phyloP scores from a whole-genome alignment of 176 grass and related monocot genomes.

The Calamus simplicifolius region DNA sequence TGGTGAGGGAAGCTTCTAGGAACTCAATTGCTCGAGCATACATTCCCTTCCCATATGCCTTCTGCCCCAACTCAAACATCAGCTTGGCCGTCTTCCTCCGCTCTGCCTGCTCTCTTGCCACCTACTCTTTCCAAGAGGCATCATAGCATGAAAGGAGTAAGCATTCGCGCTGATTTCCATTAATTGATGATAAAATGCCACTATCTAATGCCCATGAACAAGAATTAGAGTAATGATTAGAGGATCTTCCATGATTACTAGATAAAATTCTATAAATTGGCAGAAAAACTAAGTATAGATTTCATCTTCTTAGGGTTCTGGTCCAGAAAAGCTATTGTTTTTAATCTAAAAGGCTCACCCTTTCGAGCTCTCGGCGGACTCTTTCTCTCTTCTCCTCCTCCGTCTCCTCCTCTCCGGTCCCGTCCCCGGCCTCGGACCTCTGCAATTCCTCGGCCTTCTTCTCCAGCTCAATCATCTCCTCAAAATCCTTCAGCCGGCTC shows the following conservation, averaged over 20 bases:
- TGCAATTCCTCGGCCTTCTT: slow-evolving; percentile 72
- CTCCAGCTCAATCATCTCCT: slow-evolving; percentile 95
- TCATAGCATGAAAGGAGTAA: too few relatives aligned
- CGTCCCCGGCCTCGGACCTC: slow-evolving; percentile 39
- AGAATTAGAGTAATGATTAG: too few relatives aligned
- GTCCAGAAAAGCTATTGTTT: too few relatives aligned
- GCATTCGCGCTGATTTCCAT: too few relatives aligned
- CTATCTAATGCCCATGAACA: too few relatives aligned
- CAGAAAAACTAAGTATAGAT: too few relatives aligned
- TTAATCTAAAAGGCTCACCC: slow-evolving; percentile 29
- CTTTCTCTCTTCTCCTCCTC: slow-evolving; percentile 93
- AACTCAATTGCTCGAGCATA: slow-evolving; percentile 86
- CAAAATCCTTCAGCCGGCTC: slow-evolving; percentile 59
- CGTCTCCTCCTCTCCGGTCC: slow-evolving; percentile 32
- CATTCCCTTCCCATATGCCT: slow-evolving; percentile 85
- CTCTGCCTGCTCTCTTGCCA: slow-evolving; percentile 82
- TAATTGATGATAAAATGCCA: too few relatives aligned
- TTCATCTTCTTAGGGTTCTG: too few relatives aligned
- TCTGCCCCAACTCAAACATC: slow-evolving; percentile 94
- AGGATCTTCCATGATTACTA: too few relatives aligned
- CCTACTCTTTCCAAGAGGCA: slow-evolving; percentile 30
- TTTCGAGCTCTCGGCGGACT: slow-evolving; percentile 82
- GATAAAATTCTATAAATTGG: too few relatives aligned
- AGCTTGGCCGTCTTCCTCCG: slow-evolving; percentile 65
- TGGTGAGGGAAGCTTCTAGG: slow-evolving; percentile 73